Evolutionary conservation across 1,139 yeast genomes (phyloP).

Genomic region (Saccharomyces uvarum): DNA sequence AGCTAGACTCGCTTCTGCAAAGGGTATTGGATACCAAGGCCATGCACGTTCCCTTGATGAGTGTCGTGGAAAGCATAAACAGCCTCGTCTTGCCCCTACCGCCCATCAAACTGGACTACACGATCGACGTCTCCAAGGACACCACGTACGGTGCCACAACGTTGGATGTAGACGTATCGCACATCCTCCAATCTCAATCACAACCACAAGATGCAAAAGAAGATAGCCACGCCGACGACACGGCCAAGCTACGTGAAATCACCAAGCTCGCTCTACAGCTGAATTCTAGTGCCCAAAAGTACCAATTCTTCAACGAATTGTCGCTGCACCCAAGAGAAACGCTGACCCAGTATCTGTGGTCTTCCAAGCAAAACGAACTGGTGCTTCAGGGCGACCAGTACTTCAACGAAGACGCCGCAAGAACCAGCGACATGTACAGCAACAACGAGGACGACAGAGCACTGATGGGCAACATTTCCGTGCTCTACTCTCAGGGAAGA

Average conservation of each 20-base stretch:
- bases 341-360: conserved; percentile 61
- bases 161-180: conserved; percentile 58
- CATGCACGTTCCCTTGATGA: background rate
- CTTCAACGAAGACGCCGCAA: conserved; percentile 80
- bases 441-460: conserved; percentile 49
- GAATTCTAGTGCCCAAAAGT: conserved; percentile 54
- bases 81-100: conserved; percentile 61
- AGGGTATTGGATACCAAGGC: background rate
- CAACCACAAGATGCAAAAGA: conserved; percentile 41
- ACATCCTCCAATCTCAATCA: conserved; percentile 3
- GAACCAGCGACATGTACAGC: conserved; percentile 70
- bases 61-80: conserved; percentile 38
- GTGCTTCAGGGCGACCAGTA: conserved; percentile 81
- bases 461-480: conserved; percentile 65
- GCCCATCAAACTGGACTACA: conserved; percentile 71
- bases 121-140: conserved; percentile 65
- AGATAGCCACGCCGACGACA: conserved; percentile 31
- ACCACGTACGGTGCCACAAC: conserved; percentile 76
- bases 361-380: conserved; percentile 68
- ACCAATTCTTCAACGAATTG: conserved; percentile 66
- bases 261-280: conserved; percentile 34
- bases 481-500: conserved; percentile 47
- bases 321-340: conserved; percentile 72
- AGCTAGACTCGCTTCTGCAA: background rate
- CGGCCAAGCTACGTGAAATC: conserved; percentile 17